Percentiles rank a stretch among this genome's conserved stretches.
phyloP scores from a whole-genome alignment of 108 stramenopile genomes.

The Skeletonema marinoi region DNA sequence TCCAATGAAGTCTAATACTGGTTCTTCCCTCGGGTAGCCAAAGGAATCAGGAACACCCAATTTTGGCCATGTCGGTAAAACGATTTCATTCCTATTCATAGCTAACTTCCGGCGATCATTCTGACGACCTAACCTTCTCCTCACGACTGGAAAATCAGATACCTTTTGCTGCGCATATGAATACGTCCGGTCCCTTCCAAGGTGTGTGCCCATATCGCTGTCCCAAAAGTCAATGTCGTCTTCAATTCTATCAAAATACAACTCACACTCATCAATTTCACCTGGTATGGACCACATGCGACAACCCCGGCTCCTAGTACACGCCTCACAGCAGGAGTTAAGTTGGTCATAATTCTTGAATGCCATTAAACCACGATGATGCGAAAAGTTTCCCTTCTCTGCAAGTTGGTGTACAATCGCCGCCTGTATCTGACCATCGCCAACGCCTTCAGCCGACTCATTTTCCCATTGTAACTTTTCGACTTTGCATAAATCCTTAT shows the following conservation, averaged over 20 bases:
- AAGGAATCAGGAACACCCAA: background rate
- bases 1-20: conserved; percentile 25
- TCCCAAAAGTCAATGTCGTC: conserved; percentile 32
- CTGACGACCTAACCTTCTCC: conserved; percentile 9
- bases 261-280: conserved; percentile 36
- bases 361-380: conserved; percentile 24
- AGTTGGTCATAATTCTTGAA: conserved; percentile 28
- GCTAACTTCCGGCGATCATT: background rate
- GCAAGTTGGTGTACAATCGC: conserved; percentile 7
- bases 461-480: background rate
- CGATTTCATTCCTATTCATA: background rate
- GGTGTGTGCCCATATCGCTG: background rate
- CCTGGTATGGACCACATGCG: conserved; percentile 25
- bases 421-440: background rate
- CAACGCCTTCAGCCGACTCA: background rate
- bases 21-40: conserved; percentile 11
- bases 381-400: conserved; percentile 9
- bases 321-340: conserved; percentile 28
- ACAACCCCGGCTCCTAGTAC: conserved; percentile 16
- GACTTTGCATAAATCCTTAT: background rate
- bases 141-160: conserved; percentile 6
- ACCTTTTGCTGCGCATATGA: conserved; percentile 9
- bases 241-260: conserved; percentile 34
- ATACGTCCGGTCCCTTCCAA: conserved; percentile 23
- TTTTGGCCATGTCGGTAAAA: background rate